phyloP scores from a whole-genome alignment of 495 filamentous ascomycete species.

The Talaromyces stipitatus region DNA sequence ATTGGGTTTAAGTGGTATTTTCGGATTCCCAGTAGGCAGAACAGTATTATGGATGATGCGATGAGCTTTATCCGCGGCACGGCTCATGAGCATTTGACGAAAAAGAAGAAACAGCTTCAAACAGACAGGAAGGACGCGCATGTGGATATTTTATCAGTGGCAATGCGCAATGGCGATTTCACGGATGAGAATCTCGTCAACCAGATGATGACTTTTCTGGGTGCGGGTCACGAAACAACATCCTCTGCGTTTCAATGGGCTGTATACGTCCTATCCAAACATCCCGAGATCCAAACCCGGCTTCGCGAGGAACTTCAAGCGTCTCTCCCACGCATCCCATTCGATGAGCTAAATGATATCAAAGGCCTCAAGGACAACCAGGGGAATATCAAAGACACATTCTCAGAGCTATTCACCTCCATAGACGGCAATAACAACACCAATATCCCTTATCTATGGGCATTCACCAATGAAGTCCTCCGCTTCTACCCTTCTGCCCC shows the following conservation, averaged over 20 bases:
- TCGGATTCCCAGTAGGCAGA: conserved; percentile 57
- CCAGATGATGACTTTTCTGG: conserved; percentile 93
- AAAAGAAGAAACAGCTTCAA: conserved; percentile 57
- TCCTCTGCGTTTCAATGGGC: conserved; percentile 54
- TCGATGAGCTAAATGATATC: background rate
- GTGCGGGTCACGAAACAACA: conserved; percentile 81
- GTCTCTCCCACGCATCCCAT: conserved; percentile 50
- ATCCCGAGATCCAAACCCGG: conserved; percentile 47
- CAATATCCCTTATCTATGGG: conserved; percentile 49
- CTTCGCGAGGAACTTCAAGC: conserved; percentile 55
- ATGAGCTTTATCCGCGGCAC: conserved; percentile 50
- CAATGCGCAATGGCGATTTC: conserved; percentile 68
- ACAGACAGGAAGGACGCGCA: conserved; percentile 41
- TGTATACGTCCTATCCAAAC: conserved; percentile 48
- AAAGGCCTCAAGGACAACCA: conserved; percentile 14
- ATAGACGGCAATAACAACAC: conserved; percentile 23
- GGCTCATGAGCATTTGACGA: conserved; percentile 57
- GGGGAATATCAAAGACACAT: conserved; percentile 9
- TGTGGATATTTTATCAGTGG: conserved; percentile 76
- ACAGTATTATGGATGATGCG: conserved; percentile 50
- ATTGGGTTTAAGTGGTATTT: conserved; percentile 24
- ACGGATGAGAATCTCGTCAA: conserved; percentile 74
- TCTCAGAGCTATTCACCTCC: background rate
- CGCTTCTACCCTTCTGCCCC: conserved; percentile 53
- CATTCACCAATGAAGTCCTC: conserved; percentile 53